Evolutionary conservation across 2,329 filamentous ascomycete genomes (phyloP).

Genomic region (Diaporthe capsici): DNA sequence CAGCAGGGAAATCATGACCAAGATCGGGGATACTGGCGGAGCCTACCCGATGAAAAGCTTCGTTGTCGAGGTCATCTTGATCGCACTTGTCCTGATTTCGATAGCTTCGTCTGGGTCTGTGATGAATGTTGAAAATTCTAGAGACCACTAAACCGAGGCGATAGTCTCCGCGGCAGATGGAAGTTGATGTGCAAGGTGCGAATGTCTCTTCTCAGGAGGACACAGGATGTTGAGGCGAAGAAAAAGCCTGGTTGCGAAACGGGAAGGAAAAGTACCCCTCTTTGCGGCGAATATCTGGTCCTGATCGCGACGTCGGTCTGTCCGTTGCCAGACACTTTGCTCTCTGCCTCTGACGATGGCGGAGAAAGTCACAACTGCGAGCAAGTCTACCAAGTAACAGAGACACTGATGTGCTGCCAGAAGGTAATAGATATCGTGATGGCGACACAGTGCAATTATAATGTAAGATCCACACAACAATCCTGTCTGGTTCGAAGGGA

Average conservation of each 20-base stretch:
- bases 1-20: conserved; percentile 32
- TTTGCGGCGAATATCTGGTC: conserved; percentile 26
- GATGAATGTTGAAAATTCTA: conserved; percentile 36
- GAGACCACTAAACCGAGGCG: conserved; percentile 8
- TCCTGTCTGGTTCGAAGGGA: conserved; percentile 44
- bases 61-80: conserved; percentile 74
- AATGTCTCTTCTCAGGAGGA: not conserved
- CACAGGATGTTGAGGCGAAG: conserved; percentile 12
- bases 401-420: conserved; percentile 18
- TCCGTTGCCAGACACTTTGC: not conserved
- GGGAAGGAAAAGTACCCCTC: conserved; percentile 36
- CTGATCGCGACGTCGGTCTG: conserved; percentile 1
- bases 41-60: conserved; percentile 95
- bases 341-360: not conserved
- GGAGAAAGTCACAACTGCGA: not conserved
- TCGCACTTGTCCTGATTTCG: conserved; percentile 45
- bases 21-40: conserved; percentile 14
- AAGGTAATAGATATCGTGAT: conserved; percentile 23
- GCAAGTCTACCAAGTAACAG: conserved; percentile 9
- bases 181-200: conserved; percentile 7
- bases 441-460: conserved; percentile 32
- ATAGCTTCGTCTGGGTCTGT: conserved; percentile 35
- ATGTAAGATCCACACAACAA: conserved; percentile 32
- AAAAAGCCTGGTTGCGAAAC: conserved; percentile 22
- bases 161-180: not conserved